Base-by-base conservation (phyloP, 208 protist species). In the Kentomonas sorsogonicus region DNA sequence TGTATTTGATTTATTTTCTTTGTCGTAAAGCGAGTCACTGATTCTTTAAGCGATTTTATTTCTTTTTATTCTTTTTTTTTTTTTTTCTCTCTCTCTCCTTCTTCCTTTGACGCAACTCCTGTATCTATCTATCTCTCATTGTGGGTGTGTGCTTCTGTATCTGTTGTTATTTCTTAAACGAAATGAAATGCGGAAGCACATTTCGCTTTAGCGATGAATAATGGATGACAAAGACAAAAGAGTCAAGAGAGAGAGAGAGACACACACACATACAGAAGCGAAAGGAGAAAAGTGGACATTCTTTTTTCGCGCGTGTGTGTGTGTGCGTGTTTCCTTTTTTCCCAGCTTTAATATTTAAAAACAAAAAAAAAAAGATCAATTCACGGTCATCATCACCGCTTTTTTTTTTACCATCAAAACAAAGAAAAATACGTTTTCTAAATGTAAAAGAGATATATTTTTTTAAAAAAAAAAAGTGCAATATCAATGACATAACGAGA, bases 71-170 rank as follows among this genome's bases (percentile, higher is more conserved):
- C 16, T 41, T 41, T 41, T 18, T 41, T 41, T 41, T 41, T 18
- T 41, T 48, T 48, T 48, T 48, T 48, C 11, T 48, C 10, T 48
- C 25, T 48, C 43, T 18, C 43, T 48, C 22, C 25, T 26, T 48
- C 25, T 26, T 48, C 25, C 16, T 48, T 48, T 22, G n/a, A 15
- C 6, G n/a, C 10, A 15, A 48, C 18, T 5, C 25, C 23, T 9
- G 20, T 16, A 6, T 29, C 13, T 52, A 52, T 16, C 27, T 52
- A 3, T 52, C 11, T 16, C 27, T 52, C 25, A 27, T 52, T 5
- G 6, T 52, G 23, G 5, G 31, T 3, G 46, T 52, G n/a, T n/a
- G n/a, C n/a, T n/a, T n/a, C n/a, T n/a, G n/a, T n/a, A n/a, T n/a
- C n/a, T n/a, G n/a, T n/a, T n/a, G n/a, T n/a, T n/a, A n/a, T n/a